A percentile compares a stretch with the other conserved stretches of the same genome.
Conservation (phyloP, 306 rosid species). For the Hylodesmum podocarpum region DNA sequence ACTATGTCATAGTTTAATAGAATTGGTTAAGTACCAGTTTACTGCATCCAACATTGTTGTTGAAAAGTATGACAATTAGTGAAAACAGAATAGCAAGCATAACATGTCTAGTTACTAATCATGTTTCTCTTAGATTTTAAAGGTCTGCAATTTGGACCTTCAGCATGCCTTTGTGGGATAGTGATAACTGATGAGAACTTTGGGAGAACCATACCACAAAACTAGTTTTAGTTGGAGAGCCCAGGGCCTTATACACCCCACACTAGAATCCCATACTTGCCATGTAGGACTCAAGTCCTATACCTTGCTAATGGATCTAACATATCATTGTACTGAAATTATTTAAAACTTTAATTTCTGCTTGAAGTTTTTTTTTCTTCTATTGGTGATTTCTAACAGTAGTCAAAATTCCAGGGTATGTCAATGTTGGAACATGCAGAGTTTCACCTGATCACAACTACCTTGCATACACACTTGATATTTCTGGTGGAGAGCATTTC, state of each 20-base stretch:
- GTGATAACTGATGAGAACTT: too few species aligned
- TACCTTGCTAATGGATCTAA: too few species aligned
- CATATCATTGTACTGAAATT: not conserved
- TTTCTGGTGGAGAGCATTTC: slow-evolving; percentile 73
- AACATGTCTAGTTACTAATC: not conserved
- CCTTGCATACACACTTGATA: slow-evolving; percentile 81
- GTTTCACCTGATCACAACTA: slow-evolving; percentile 84
- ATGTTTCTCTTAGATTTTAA: not conserved
- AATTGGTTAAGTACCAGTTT: not conserved
- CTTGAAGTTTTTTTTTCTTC: not conserved
- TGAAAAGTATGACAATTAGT: not conserved
- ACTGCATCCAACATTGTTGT: not conserved
- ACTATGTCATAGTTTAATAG: not conserved
- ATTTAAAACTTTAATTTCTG: not conserved
- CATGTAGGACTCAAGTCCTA: too few species aligned
- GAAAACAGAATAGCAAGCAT: not conserved
- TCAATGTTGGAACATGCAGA: slow-evolving; percentile 87
- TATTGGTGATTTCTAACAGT: slow-evolving; percentile 11
- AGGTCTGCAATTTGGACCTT: not conserved
- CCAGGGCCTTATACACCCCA: too few species aligned
- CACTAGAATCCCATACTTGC: too few species aligned
- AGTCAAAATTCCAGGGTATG: slow-evolving; percentile 67
- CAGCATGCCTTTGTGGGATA: not conserved
- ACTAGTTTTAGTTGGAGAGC: too few species aligned
- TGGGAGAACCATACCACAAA: too few species aligned